phyloP scores from a whole-genome alignment of 805 yeast species.

The Schwanniomyces yamadae region DNA sequence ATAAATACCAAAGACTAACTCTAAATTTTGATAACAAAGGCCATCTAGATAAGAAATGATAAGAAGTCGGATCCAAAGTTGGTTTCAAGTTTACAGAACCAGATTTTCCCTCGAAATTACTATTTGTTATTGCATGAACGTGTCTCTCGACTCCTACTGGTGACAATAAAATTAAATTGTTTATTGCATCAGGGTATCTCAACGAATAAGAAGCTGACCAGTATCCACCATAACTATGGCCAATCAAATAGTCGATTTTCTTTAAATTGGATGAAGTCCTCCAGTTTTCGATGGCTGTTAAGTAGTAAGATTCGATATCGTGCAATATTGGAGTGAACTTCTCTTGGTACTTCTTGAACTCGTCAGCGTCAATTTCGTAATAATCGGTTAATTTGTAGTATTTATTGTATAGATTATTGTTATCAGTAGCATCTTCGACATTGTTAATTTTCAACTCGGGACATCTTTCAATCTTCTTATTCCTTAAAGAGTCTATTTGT shows the following conservation, averaged over 20 bases:
- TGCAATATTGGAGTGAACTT: conserved; percentile 38
- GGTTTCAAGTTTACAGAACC: conserved; percentile 24
- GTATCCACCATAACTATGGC: conserved; percentile 81
- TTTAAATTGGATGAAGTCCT: conserved; percentile 47
- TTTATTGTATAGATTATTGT: conserved; percentile 32
- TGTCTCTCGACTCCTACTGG: conserved; percentile 81
- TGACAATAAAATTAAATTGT: conserved; percentile 58
- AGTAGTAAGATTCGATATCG: conserved; percentile 55
- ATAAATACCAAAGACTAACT: conserved; percentile 37
- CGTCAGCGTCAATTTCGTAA: conserved; percentile 24
- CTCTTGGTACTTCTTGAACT: conserved; percentile 29
- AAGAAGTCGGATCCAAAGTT: conserved; percentile 43
- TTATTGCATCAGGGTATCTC: conserved; percentile 53
- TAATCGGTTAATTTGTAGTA: conserved; percentile 41
- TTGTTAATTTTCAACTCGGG: conserved; percentile 28
- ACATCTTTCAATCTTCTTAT: conserved; percentile 17
- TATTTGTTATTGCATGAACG: conserved; percentile 56
- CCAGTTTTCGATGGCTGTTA: conserved; percentile 66
- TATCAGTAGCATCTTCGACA: conserved; percentile 21
- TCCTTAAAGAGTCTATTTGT: conserved; percentile 17
- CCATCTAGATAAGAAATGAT: conserved; percentile 46
- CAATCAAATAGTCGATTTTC: conserved; percentile 59
- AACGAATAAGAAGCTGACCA: conserved; percentile 63
- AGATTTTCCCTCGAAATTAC: conserved; percentile 13
- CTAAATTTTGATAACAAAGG: conserved; percentile 36